phyloP scores from a whole-genome alignment of 495 filamentous ascomycete genomes.

The Astrothelium subdiscretum region DNA sequence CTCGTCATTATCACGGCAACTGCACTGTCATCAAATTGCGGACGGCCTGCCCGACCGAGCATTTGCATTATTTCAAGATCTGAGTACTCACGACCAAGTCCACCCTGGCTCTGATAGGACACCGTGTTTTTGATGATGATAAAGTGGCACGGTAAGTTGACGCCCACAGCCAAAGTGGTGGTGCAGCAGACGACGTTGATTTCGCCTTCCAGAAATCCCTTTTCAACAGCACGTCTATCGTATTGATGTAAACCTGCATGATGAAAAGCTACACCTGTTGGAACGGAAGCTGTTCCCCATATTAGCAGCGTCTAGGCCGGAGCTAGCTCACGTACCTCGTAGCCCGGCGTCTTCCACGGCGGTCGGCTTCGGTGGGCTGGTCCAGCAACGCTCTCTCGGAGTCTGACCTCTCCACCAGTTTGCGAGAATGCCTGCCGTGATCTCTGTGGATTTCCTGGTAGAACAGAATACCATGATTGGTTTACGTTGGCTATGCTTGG shows the following conservation, averaged over 20 bases:
- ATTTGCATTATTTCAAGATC: slow-evolving; percentile 98
- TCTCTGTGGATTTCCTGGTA: slow-evolving; percentile 64
- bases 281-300: slow-evolving; percentile 36
- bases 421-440: slow-evolving; percentile 63
- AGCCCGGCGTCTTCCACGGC: slow-evolving; percentile 54
- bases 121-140: slow-evolving; percentile 88
- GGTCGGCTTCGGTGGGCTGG: slow-evolving; percentile 43
- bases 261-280: slow-evolving; percentile 79
- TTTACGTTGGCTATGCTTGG: slow-evolving; percentile 63
- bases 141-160: slow-evolving; percentile 88
- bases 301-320: neutral
- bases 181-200: slow-evolving; percentile 91
- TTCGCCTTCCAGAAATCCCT: slow-evolving; percentile 59
- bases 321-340: slow-evolving; percentile 28
- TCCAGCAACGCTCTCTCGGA: slow-evolving; percentile 54
- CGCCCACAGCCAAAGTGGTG: slow-evolving; percentile 82
- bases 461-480: slow-evolving; percentile 92
- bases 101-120: slow-evolving; percentile 45
- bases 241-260: slow-evolving; percentile 70
- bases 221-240: slow-evolving; percentile 64
- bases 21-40: slow-evolving; percentile 82
- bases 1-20: slow-evolving; percentile 81
- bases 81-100: slow-evolving; percentile 60
- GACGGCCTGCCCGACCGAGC: slow-evolving; percentile 85
- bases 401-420: slow-evolving; percentile 50